Conservation (phyloP, 2,329 filamentous ascomycete genomes). For the Aurifilum marmelostoma region DNA sequence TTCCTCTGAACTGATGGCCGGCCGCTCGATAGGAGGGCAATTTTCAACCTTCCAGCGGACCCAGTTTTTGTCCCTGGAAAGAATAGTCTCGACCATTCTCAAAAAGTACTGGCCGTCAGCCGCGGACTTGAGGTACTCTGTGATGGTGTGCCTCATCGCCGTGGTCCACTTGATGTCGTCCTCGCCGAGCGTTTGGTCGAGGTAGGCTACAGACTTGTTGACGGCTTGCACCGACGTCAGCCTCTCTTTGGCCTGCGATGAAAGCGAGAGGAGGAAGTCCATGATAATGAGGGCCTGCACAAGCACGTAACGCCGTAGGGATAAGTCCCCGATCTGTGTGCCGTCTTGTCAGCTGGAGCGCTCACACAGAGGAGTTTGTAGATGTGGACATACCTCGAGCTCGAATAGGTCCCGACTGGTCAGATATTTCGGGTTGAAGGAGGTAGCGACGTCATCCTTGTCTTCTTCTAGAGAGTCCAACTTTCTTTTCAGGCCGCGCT, state of each 20-base stretch:
- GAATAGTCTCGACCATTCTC: constrained; percentile 94
- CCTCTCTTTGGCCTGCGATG: constrained; percentile 79
- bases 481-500: constrained; percentile 73
- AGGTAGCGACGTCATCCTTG: constrained; percentile 64
- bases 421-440: constrained; percentile 96
- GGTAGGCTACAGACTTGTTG: constrained; percentile 88
- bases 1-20: constrained; percentile 68
- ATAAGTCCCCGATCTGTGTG: constrained; percentile 84
- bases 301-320: constrained; percentile 90
- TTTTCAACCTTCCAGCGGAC: constrained; percentile 96
- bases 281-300: constrained; percentile 94
- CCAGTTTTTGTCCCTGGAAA: constrained; percentile 98
- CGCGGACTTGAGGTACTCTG: constrained; percentile 79
- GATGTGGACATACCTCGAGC: constrained; percentile 68
- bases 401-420: constrained; percentile 97
- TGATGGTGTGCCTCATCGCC: constrained; percentile 77
- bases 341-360: constrained; percentile 33
- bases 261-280: constrained; percentile 92
- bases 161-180: constrained; percentile 90
- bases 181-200: constrained; percentile 72
- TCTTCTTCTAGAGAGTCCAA: constrained; percentile 57
- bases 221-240: constrained; percentile 62
- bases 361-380: not conserved
- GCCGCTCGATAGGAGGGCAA: constrained; percentile 82
- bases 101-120: constrained; percentile 90